Evolutionary conservation across 2,329 filamentous ascomycete species (phyloP).

Genomic region (Chaetomium strumarium): DNA sequence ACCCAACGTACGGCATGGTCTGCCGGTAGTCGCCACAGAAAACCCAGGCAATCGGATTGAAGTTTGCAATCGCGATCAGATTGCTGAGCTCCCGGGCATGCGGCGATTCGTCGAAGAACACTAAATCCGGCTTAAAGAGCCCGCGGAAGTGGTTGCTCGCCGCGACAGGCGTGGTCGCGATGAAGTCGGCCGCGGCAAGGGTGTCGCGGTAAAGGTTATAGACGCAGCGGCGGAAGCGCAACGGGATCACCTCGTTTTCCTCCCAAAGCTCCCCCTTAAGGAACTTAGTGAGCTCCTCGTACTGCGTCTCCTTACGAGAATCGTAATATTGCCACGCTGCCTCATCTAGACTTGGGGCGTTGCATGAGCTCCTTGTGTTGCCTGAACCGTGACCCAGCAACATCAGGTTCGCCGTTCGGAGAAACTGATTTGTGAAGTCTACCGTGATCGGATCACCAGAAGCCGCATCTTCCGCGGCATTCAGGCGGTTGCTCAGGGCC

Average conservation of each 20-base stretch:
- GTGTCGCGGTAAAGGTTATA: slow-evolving; percentile 11
- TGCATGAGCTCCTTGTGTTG: neutral
- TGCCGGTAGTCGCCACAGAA: slow-evolving; percentile 13
- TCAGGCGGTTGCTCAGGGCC: slow-evolving; percentile 2
- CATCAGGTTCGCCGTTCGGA: neutral
- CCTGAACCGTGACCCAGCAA: neutral
- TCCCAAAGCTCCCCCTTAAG: slow-evolving; percentile 5
- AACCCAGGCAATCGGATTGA: slow-evolving; percentile 12
- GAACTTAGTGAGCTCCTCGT: slow-evolving; percentile 1
- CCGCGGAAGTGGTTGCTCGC: slow-evolving; percentile 10
- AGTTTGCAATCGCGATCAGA: slow-evolving; percentile 12
- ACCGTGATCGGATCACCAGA: neutral
- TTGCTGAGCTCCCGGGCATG: slow-evolving; percentile 13
- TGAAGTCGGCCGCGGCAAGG: slow-evolving; percentile 10
- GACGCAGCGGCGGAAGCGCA: neutral
- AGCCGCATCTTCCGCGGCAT: slow-evolving; percentile 7
- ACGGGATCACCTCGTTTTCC: neutral
- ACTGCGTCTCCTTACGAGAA: neutral
- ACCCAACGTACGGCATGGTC: slow-evolving; percentile 12
- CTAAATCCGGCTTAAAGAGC: slow-evolving; percentile 12
- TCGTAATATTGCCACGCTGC: slow-evolving; percentile 12
- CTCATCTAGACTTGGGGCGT: slow-evolving; percentile 8
- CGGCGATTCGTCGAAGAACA: slow-evolving; percentile 12
- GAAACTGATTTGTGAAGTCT: slow-evolving; percentile 11
- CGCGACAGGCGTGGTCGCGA: slow-evolving; percentile 13